Conservation (phyloP, 225 moss, liverwort and hornwort species). For the Climacium dendroides region DNA sequence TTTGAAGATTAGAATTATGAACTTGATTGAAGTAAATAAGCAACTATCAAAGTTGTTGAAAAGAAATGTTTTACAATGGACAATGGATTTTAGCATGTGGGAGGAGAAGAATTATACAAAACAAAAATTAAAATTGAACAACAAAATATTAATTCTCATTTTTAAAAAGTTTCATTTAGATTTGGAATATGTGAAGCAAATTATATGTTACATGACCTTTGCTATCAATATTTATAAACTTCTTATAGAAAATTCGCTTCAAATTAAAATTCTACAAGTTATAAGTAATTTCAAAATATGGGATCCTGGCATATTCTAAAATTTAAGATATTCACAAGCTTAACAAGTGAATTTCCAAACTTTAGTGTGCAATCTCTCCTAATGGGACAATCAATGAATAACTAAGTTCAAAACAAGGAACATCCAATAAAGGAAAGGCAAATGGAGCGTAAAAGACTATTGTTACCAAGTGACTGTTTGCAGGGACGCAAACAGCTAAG, state of each 20-base stretch:
- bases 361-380: background rate
- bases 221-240: too few species aligned
- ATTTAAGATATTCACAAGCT: background rate
- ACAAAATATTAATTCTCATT: background rate
- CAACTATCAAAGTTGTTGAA: background rate
- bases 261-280: background rate
- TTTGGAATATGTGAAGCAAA: background rate
- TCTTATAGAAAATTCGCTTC: too few species aligned
- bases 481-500: too few species aligned
- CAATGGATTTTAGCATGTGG: background rate
- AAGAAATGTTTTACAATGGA: background rate
- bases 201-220: too few species aligned
- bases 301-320: background rate
- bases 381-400: background rate
- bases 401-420: too few species aligned
- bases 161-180: background rate
- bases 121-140: background rate
- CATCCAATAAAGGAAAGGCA: too few species aligned
- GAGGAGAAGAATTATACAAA: background rate
- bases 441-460: too few species aligned
- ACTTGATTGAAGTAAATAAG: background rate
- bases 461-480: too few species aligned
- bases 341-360: background rate
- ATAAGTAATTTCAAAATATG: background rate
- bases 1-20: too few species aligned